Conservation (phyloP, 2,329 filamentous ascomycete genomes). For the Scedosporium apiospermum region DNA sequence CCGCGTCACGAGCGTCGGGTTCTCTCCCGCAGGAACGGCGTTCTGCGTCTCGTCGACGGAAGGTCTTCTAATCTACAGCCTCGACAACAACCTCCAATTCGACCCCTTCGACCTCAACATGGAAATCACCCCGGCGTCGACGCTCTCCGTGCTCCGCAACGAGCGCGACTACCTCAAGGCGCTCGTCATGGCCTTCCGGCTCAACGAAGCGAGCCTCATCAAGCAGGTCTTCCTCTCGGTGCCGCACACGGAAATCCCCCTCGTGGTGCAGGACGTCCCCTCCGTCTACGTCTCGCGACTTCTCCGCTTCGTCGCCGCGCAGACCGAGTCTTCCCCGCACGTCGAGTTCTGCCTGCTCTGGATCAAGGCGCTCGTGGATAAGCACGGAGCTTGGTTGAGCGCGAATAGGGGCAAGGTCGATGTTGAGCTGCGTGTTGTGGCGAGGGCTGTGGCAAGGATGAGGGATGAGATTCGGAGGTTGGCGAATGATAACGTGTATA, state of each 20-base stretch:
- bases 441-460: slow-evolving; percentile 71
- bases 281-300: slow-evolving; percentile 78
- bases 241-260: slow-evolving; percentile 62
- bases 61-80: slow-evolving; percentile 83
- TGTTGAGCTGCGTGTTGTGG: slow-evolving; percentile 73
- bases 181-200: slow-evolving; percentile 91
- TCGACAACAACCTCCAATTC: slow-evolving; percentile 77
- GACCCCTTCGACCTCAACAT: slow-evolving; percentile 96
- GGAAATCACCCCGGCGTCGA: slow-evolving; percentile 81
- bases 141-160: slow-evolving; percentile 55
- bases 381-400: slow-evolving; percentile 77
- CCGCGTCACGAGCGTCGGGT: slow-evolving; percentile 73
- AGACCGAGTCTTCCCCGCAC: slow-evolving; percentile 84
- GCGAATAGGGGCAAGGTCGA: slow-evolving; percentile 72
- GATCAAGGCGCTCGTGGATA: slow-evolving; percentile 74
- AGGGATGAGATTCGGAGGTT: slow-evolving; percentile 72
- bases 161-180: slow-evolving; percentile 83
- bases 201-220: slow-evolving; percentile 77
- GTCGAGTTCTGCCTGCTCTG: slow-evolving; percentile 91
- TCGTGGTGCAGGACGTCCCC: slow-evolving; percentile 72
- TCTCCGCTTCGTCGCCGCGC: slow-evolving; percentile 76
- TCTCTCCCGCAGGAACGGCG: slow-evolving; percentile 77
- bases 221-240: slow-evolving; percentile 79
- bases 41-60: slow-evolving; percentile 96
- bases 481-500: slow-evolving; percentile 82